Base-by-base conservation (phyloP, 805 yeast species). In the Nakazawaea anatomiae region DNA sequence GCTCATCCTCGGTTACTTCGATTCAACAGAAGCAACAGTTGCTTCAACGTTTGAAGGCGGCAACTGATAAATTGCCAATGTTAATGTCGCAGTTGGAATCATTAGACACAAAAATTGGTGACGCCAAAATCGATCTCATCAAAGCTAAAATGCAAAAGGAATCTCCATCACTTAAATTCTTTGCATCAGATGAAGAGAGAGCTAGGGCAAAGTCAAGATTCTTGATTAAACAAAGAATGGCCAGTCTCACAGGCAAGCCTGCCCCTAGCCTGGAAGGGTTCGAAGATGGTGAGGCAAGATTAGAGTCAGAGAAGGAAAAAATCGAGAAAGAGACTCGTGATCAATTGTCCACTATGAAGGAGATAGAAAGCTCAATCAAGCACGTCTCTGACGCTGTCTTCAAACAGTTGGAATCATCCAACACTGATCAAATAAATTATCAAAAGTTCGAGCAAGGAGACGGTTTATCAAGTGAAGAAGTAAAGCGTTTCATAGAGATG, bases 221-320 rank as follows among this genome's bases (percentile, higher is more conserved):
- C 40, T 69, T 83, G 51, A 73, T 94, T 58, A 82, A 83, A 55
- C 87, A 91, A 47, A 79, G 96, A 58, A 90, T 92, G 96, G 96
- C 96, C 31, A 89, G 92, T 4, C 76, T 92, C 60, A 91, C 97
- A 0, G 97, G 97, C 5, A 85, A 83, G 60, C 72, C 79, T 6
- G 70, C 74, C 3, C 68, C 75, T 6, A 70, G 70, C 34, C 65
- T 71, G 42, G 75, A 73, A 28, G 71, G 70, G 3, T 74, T 77
- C 58, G 80, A 81, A 39, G 77, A 74, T 48, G 76, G 80, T 47
- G 89, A 84, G 54, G 64, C 70, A 6, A 69, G 72, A 52, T 73
- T 85, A 55, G 76, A 74, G 47, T 76, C 73, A 52, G 85, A 80
- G 46, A 67, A 76, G 27, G 72, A 75, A 25, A 69, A 66, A 28